Conservation (phyloP, 2,329 filamentous ascomycete genomes). For the Keithomyces neogunnii region DNA sequence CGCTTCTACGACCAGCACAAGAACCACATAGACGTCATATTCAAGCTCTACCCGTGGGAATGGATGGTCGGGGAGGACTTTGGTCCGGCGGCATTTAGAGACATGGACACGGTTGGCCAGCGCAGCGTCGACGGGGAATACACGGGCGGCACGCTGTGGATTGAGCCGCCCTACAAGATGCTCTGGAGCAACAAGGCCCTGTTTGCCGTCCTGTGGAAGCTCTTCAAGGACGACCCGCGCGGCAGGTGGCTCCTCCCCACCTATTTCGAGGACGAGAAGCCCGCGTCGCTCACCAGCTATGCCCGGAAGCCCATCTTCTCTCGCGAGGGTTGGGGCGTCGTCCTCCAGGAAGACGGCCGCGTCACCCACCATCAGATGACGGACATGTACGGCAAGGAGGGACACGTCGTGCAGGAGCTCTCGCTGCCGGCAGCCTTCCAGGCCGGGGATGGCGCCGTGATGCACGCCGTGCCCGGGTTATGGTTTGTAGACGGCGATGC, state of each 20-base stretch:
- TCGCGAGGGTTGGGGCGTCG: slow-evolving; percentile 2
- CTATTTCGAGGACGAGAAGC: slow-evolving; percentile 4
- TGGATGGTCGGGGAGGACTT: background rate
- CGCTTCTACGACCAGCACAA: slow-evolving; percentile 2
- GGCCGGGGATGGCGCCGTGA: background rate
- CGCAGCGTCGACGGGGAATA: too few relatives aligned
- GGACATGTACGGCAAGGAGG: slow-evolving; percentile 3
- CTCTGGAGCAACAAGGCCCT: slow-evolving; percentile 7
- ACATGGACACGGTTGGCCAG: slow-evolving; percentile 1
- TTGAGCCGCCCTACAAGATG: slow-evolving; percentile 7
- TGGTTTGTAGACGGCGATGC: slow-evolving; percentile 6
- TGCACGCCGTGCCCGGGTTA: background rate
- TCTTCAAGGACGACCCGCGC: slow-evolving; percentile 5
- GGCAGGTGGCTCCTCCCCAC: slow-evolving; percentile 5
- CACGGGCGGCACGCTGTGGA: slow-evolving; percentile 5
- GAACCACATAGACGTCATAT: slow-evolving; percentile 6
- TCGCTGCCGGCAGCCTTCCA: background rate
- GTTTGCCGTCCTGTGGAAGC: slow-evolving; percentile 4
- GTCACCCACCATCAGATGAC: background rate
- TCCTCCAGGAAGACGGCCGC: background rate
- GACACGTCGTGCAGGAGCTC: slow-evolving; percentile 4
- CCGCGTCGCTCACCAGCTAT: background rate
- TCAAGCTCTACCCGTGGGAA: slow-evolving; percentile 6
- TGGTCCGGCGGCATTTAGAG: background rate
- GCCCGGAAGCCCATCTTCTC: slow-evolving; percentile 7